Evolutionary conservation across 176 grass and related monocot species (phyloP).

Genomic region (Oryza meridionalis): DNA sequence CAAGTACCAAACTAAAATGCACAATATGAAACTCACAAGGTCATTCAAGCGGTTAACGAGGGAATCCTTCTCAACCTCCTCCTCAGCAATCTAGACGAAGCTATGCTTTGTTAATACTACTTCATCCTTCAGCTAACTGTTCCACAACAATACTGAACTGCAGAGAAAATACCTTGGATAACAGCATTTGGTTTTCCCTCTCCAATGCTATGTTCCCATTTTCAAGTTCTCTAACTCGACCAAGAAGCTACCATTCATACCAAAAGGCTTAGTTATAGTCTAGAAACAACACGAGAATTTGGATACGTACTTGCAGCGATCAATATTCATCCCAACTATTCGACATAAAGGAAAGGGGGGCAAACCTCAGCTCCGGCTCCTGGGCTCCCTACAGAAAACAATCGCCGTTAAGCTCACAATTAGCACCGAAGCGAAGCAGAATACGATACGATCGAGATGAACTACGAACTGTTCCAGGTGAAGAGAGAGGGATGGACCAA

Average conservation of each 20-base stretch:
- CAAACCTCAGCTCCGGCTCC: slow-evolving; percentile 42
- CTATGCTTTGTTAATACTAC: slow-evolving; percentile 21
- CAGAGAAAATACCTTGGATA: slow-evolving; percentile 58
- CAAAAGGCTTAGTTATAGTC: not conserved
- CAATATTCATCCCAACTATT: not conserved
- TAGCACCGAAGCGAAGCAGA: slow-evolving; percentile 25
- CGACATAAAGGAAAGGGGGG: not conserved
- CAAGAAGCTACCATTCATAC: slow-evolving; percentile 55
- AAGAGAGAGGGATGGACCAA: slow-evolving; percentile 19
- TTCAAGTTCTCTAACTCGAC: slow-evolving; percentile 73
- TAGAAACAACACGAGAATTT: not conserved
- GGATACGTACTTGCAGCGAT: not conserved
- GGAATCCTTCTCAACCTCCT: slow-evolving; percentile 78
- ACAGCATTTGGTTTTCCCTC: slow-evolving; percentile 66
- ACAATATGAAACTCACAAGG: slow-evolving; percentile 50
- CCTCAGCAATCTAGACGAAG: slow-evolving; percentile 65
- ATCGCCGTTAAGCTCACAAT: not conserved
- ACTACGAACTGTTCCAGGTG: not conserved
- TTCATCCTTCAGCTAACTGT: slow-evolving; percentile 1
- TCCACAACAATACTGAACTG: not conserved
- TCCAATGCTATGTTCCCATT: slow-evolving; percentile 63
- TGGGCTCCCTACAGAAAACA: slow-evolving; percentile 41
- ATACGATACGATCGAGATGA: not conserved
- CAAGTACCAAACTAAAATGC: slow-evolving; percentile 33
- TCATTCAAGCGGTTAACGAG: slow-evolving; percentile 68